Evolutionary conservation across 2,329 filamentous ascomycete genomes (phyloP).

Genomic region (Ophiostoma sp.): DNA sequence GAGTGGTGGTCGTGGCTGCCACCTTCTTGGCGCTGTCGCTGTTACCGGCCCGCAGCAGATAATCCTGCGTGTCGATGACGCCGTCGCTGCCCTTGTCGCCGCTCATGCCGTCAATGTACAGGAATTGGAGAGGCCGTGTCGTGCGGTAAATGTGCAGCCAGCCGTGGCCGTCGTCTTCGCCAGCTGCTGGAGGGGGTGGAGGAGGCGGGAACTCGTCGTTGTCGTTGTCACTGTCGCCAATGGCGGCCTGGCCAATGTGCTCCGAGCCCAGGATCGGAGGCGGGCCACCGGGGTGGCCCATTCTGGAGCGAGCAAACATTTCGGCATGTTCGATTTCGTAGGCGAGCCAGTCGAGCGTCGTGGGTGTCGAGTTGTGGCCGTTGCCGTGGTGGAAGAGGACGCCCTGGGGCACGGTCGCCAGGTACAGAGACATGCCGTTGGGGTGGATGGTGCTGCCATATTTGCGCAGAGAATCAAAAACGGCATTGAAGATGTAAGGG

Average conservation of each 20-base stretch:
- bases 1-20: background rate
- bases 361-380: conserved; percentile 46
- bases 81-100: conserved; percentile 53
- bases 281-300: background rate
- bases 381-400: conserved; percentile 69
- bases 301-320: conserved; percentile 54
- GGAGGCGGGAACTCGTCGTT: background rate
- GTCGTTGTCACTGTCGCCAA: background rate
- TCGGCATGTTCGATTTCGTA: conserved; percentile 76
- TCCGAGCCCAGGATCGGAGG: background rate
- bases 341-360: conserved; percentile 65
- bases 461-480: conserved; percentile 50
- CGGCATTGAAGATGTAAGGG: conserved; percentile 61
- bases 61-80: conserved; percentile 67
- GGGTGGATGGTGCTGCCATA: conserved; percentile 72
- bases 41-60: conserved; percentile 46
- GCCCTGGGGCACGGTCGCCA: conserved; percentile 63
- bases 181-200: background rate
- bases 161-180: conserved; percentile 41
- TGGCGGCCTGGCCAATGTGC: background rate
- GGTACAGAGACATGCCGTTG: conserved; percentile 73
- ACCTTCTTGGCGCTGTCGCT: background rate
- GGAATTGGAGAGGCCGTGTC: conserved; percentile 55
- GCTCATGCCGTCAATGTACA: conserved; percentile 62
- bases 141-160: conserved; percentile 68